Conservation (phyloP, 345 rosid genomes). For the Hibiscus syriacus region DNA sequence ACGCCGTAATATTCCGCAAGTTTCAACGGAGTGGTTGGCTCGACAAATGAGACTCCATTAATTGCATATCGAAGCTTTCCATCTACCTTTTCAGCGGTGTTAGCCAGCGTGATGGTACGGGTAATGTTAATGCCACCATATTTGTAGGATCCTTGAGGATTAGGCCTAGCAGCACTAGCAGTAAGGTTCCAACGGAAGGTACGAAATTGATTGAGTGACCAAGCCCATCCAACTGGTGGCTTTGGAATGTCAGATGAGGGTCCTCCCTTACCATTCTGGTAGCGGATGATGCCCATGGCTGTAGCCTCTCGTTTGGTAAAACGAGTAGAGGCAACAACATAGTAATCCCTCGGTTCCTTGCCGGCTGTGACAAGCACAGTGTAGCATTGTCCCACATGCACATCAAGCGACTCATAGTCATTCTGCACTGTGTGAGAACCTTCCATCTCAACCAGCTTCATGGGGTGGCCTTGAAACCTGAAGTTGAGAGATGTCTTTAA, state of each 20-base stretch:
- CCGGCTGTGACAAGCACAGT: constrained; percentile 57
- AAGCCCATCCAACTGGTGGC: too few species aligned
- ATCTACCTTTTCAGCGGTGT: constrained; percentile 24
- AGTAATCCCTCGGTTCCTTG: constrained; percentile 46
- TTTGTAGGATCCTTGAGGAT: constrained; percentile 76
- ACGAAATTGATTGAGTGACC: too few species aligned
- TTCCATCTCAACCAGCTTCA: too few species aligned
- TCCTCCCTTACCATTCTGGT: constrained; percentile 33
- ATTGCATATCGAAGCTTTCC: constrained; percentile 57
- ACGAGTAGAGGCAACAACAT: constrained; percentile 54
- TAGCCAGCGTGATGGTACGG: constrained; percentile 59
- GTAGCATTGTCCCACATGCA: too few species aligned
- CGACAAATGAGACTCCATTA: constrained; percentile 55
- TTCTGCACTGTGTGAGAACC: too few species aligned
- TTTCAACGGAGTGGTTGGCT: constrained; percentile 50
- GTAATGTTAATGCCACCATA: constrained; percentile 62
- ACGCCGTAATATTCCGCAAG: constrained; percentile 53
- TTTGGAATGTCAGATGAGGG: too few species aligned
- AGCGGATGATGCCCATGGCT: constrained; percentile 42
- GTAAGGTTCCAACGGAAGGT: constrained; percentile 88
- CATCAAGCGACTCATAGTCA: too few species aligned
- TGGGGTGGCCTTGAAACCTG: too few species aligned
- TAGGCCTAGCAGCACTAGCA: too few species aligned
- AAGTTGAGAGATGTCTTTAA: too few species aligned
- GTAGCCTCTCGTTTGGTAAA: constrained; percentile 21